Evolutionary conservation across 768 basidiomycete species (phyloP).

Genomic region (Mrakia gelida): DNA sequence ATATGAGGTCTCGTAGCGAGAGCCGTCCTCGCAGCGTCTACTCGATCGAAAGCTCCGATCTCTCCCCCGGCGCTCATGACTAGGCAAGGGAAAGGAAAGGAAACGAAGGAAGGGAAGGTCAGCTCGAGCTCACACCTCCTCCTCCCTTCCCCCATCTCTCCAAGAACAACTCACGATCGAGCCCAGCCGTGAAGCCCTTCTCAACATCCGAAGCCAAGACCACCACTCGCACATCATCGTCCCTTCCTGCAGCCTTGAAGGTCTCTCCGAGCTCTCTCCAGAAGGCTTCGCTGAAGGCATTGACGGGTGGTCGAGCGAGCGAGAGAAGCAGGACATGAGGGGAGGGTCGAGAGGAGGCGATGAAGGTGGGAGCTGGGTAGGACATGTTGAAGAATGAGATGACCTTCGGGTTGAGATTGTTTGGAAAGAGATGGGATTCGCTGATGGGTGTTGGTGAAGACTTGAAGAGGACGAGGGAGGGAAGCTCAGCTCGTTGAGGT

Average conservation of each 20-base stretch:
- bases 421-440: no score
- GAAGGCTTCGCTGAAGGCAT: constrained; percentile 56
- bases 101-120: not conserved
- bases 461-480: no score
- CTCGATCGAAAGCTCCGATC: not conserved
- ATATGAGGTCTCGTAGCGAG: constrained; percentile 47
- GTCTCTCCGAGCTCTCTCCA: constrained; percentile 65
- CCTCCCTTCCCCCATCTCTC: constrained; percentile 9
- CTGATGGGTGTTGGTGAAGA: no score
- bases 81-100: not conserved
- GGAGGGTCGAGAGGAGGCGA: constrained; percentile 6
- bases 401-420: no score
- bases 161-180: constrained; percentile 58
- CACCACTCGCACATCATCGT: constrained; percentile 58
- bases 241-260: constrained; percentile 53
- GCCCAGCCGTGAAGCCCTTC: constrained; percentile 74
- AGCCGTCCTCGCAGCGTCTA: constrained; percentile 41
- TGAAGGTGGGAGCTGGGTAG: not conserved
- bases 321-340: constrained; percentile 21
- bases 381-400: no score
- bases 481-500: no score
- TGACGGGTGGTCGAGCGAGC: constrained; percentile 54
- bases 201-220: constrained; percentile 67
- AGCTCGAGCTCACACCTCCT: not conserved
- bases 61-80: not conserved